Percentiles rank a stretch among this genome's conserved stretches.
Conservation (phyloP, 371 early-diverging fungal species). For the Mucor irregularis region DNA sequence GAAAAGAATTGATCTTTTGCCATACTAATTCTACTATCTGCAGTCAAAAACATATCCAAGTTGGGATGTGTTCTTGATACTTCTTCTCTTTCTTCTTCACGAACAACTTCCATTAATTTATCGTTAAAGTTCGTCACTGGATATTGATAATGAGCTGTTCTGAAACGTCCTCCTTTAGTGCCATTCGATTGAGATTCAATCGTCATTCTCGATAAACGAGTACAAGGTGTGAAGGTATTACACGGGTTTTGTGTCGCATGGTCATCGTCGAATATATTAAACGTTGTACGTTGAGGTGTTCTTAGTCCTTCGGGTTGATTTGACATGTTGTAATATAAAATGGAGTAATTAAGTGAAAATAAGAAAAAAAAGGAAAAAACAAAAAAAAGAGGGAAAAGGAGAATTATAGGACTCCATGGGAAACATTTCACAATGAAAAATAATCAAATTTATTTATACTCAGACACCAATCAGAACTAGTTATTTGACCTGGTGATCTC, state of each 20-base stretch:
- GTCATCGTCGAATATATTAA: background rate
- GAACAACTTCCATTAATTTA: slow-evolving; percentile 2
- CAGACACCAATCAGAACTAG: background rate
- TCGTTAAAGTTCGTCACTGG: slow-evolving; percentile 15
- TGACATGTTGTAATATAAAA: slow-evolving; percentile 1
- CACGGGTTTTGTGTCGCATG: background rate
- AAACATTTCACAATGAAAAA: slow-evolving; percentile 1
- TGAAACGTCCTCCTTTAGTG: background rate
- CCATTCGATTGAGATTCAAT: slow-evolving; percentile 16
- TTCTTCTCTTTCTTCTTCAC: slow-evolving; percentile 8
- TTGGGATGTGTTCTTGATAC: slow-evolving; percentile 4
- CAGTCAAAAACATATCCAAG: slow-evolving; percentile 10
- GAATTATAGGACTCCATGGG: slow-evolving; percentile 8
- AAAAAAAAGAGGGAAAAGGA: slow-evolving; percentile 1
- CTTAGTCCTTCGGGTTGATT: background rate
- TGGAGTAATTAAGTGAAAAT: background rate
- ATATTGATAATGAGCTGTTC: background rate
- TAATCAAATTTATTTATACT: too few relatives aligned
- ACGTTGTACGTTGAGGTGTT: slow-evolving; percentile 3
- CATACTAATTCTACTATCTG: slow-evolving; percentile 5
- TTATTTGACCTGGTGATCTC: background rate
- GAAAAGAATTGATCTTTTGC: slow-evolving; percentile 4
- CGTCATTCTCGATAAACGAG: slow-evolving; percentile 23
- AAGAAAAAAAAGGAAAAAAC: background rate
- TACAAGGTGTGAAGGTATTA: slow-evolving; percentile 15